A percentile compares a stretch with the other conserved stretches of the same genome.
Conservation (phyloP, 2,329 filamentous ascomycete genomes). For the Zelopaecilomyces penicillatus region DNA sequence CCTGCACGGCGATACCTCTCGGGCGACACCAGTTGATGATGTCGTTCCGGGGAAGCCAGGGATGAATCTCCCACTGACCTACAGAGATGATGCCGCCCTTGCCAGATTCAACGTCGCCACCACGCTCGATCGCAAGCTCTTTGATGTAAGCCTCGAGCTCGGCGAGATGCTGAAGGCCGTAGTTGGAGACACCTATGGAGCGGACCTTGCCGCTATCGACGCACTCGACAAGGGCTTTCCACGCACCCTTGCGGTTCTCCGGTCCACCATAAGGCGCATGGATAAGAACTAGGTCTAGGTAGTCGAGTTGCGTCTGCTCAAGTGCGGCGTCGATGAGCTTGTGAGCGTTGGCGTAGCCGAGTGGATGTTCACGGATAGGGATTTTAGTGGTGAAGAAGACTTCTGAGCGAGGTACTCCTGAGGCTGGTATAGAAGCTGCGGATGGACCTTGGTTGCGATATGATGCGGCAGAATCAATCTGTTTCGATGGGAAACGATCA, state of each 20-base stretch:
- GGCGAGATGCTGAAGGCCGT: conserved; percentile 53
- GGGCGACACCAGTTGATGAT: conserved; percentile 69
- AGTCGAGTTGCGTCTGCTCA: conserved; percentile 51
- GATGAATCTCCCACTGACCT: conserved; percentile 84
- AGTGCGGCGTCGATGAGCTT: conserved; percentile 56
- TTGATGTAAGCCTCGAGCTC: conserved; percentile 51
- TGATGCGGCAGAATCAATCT: conserved; percentile 46
- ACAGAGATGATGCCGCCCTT: conserved; percentile 69
- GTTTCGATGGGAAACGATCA: background rate
- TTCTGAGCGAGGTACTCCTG: conserved; percentile 35
- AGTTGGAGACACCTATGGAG: conserved; percentile 57
- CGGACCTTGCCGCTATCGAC: conserved; percentile 54
- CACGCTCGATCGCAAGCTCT: conserved; percentile 52
- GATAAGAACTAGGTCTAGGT: conserved; percentile 59
- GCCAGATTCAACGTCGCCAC: conserved; percentile 39
- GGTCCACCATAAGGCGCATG: conserved; percentile 53
- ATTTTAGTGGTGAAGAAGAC: conserved; percentile 52
- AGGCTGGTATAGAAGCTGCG: conserved; percentile 35
- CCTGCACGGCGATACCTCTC: conserved; percentile 54
- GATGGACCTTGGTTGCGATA: conserved; percentile 44
- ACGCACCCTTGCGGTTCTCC: conserved; percentile 47
- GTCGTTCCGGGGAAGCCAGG: conserved; percentile 74
- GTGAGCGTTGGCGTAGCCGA: conserved; percentile 56
- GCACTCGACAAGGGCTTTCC: conserved; percentile 55
- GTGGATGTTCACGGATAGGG: conserved; percentile 27